phyloP scores from a whole-genome alignment of 805 yeast genomes.

The Ogataea sp. region DNA sequence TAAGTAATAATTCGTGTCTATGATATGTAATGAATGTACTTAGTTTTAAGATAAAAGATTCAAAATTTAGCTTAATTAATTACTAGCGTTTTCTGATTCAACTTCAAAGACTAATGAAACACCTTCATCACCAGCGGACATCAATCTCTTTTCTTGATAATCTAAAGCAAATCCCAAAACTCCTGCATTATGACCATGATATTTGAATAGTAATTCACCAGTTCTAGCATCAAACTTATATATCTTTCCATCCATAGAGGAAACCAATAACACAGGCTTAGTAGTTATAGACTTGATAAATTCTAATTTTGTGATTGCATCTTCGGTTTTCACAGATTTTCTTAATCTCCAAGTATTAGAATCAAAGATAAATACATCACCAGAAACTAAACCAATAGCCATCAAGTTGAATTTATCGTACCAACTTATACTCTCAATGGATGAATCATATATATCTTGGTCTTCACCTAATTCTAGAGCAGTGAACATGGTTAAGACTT shows the following conservation, averaged over 20 bases:
- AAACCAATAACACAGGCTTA: slow-evolving; percentile 50
- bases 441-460: slow-evolving; percentile 54
- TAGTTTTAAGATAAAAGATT: no score
- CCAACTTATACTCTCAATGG: slow-evolving; percentile 82
- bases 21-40: no score
- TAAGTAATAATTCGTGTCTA: no score
- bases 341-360: slow-evolving; percentile 83
- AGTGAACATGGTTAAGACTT: slow-evolving; percentile 55
- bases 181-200: slow-evolving; percentile 93
- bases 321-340: slow-evolving; percentile 59
- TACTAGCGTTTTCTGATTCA: background rate
- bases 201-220: slow-evolving; percentile 67
- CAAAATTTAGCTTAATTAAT: no score
- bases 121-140: slow-evolving; percentile 97
- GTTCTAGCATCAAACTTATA: slow-evolving; percentile 87
- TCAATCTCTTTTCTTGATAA: slow-evolving; percentile 56
- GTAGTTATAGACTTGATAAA: slow-evolving; percentile 44
- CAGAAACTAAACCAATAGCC: slow-evolving; percentile 87
- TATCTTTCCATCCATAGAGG: slow-evolving; percentile 79
- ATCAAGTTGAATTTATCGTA: slow-evolving; percentile 53
- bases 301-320: slow-evolving; percentile 73
- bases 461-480: slow-evolving; percentile 50
- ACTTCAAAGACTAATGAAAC: slow-evolving; percentile 64
- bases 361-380: slow-evolving; percentile 78
- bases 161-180: slow-evolving; percentile 75